Percentiles rank a stretch among this genome's conserved stretches.
phyloP scores from a whole-genome alignment of 768 basidiomycete genomes.

The Leccinum uliginosum region DNA sequence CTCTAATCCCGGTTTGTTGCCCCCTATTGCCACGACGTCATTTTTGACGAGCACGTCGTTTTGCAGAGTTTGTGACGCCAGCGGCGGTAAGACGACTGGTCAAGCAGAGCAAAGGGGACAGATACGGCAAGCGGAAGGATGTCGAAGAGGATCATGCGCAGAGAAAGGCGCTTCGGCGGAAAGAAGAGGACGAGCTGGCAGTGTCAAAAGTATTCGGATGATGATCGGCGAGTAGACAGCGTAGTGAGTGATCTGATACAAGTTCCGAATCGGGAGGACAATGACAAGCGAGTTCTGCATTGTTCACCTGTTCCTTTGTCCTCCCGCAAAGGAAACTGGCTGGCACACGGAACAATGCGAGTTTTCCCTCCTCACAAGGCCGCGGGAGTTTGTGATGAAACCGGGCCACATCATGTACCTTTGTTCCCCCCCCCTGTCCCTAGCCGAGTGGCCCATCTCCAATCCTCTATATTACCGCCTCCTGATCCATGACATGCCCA shows the following conservation, averaged over 20 bases:
- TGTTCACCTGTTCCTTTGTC: slow-evolving; percentile 29
- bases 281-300: slow-evolving; percentile 29
- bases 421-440: slow-evolving; percentile 29
- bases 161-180: slow-evolving; percentile 60
- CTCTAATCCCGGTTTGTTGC: slow-evolving; percentile 80
- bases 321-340: slow-evolving; percentile 24
- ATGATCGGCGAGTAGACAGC: slow-evolving; percentile 40
- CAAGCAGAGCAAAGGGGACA: slow-evolving; percentile 71
- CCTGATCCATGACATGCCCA: background rate
- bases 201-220: slow-evolving; percentile 89
- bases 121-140: slow-evolving; percentile 79
- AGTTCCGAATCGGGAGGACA: slow-evolving; percentile 6
- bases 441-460: slow-evolving; percentile 25
- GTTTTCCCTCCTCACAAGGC: background rate
- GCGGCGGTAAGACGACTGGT: slow-evolving; percentile 68
- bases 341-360: slow-evolving; percentile 23
- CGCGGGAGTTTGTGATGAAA: background rate
- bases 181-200: slow-evolving; percentile 74
- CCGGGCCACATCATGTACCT: slow-evolving; percentile 9
- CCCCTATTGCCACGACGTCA: background rate
- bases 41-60: background rate
- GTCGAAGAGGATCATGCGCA: slow-evolving; percentile 61
- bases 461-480: slow-evolving; percentile 24
- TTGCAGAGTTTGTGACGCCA: slow-evolving; percentile 87
- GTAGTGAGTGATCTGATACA: background rate